A percentile compares a stretch with the other conserved stretches of the same genome.
These are phyloP conservation scores for Wallacemonas sp. DNA, from an alignment of 208 protist genomes.

Conservation along the genomic window DNA sequence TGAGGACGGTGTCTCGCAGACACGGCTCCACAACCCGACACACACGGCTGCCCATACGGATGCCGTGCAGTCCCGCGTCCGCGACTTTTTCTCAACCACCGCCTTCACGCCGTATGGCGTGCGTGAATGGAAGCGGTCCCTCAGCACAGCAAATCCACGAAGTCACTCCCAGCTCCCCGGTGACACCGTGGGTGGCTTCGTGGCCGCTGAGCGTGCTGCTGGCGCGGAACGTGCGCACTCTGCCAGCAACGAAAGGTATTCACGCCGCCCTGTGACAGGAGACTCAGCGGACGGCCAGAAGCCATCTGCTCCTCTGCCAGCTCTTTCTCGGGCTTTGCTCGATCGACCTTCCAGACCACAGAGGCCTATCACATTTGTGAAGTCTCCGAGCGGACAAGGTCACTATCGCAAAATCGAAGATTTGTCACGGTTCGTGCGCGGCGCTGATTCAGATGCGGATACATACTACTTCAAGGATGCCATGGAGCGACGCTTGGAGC, in stretches of 20 bases:
- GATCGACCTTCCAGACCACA: not conserved
- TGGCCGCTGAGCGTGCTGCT: too few relatives aligned
- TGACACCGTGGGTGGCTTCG: not conserved
- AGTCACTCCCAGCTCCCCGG: not conserved
- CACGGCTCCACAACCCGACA: too few relatives aligned
- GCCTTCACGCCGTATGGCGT: constrained; percentile 7
- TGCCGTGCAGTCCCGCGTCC: not conserved
- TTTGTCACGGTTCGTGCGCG: constrained; percentile 16
- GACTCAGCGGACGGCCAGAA: not conserved
- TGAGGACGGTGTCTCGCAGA: too few relatives aligned
- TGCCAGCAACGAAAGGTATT: not conserved
- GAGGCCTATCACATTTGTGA: not conserved
- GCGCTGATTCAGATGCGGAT: constrained; percentile 1
- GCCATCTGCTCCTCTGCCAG: not conserved
- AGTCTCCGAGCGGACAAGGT: not conserved
- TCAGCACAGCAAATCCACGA: not conserved
- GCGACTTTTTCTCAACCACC: not conserved
- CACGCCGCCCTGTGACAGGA: too few relatives aligned
- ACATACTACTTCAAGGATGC: constrained; percentile 32
- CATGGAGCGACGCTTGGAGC: constrained; percentile 24
- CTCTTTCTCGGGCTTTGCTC: too few relatives aligned
- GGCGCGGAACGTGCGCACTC: too few relatives aligned
- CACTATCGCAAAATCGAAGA: constrained; percentile 34
- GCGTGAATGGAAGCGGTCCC: constrained; percentile 2
- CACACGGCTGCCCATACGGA: not conserved